A percentile compares a stretch with the other conserved stretches of the same genome.
These are phyloP conservation scores for Rhizopogon rudus DNA, from an alignment of 768 basidiomycete genomes.

Conservation along the genomic window DNA sequence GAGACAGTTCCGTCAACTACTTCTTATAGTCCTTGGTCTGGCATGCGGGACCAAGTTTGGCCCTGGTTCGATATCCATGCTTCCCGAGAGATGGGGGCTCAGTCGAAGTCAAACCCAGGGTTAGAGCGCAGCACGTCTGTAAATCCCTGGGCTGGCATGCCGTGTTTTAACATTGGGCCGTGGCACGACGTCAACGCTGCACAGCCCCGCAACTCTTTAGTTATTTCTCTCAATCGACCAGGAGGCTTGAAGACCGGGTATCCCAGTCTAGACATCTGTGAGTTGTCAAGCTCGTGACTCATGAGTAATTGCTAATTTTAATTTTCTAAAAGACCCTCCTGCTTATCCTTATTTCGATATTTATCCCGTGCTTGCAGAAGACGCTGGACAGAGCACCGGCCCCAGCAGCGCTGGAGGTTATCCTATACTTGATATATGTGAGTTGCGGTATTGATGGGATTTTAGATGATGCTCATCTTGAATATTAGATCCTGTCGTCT, in stretches of 20 bases:
- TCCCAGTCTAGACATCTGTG: conserved; percentile 25
- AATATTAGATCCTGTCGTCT: conserved; percentile 31
- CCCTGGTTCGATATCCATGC: not conserved
- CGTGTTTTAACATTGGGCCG: conserved; percentile 31
- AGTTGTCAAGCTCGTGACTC: conserved; percentile 3
- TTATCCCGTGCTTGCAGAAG: conserved; percentile 26
- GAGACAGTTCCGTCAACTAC: not conserved
- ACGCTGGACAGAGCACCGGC: not conserved
- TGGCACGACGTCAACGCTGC: conserved; percentile 11
- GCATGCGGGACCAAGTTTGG: not conserved
- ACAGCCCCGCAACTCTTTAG: not conserved
- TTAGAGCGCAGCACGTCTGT: not conserved
- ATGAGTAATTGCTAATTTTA: conserved; percentile 7
- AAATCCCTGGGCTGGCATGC: conserved; percentile 8
- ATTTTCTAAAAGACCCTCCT: conserved; percentile 26
- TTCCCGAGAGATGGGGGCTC: not conserved
- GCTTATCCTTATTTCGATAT: conserved; percentile 39
- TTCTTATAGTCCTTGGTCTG: not conserved
- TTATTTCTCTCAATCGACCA: conserved; percentile 1
- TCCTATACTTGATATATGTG: conserved; percentile 12
- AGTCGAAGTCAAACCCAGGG: not conserved
- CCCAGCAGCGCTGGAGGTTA: conserved; percentile 10
- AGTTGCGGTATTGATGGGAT: not conserved
- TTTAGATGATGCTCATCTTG: not conserved
- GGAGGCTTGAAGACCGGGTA: conserved; percentile 12